A percentile compares a stretch with the other conserved stretches of the same genome.
These are phyloP conservation scores for Penicillium sp. DNA, from an alignment of 2,329 filamentous ascomycete genomes.

Conservation along the genomic window DNA sequence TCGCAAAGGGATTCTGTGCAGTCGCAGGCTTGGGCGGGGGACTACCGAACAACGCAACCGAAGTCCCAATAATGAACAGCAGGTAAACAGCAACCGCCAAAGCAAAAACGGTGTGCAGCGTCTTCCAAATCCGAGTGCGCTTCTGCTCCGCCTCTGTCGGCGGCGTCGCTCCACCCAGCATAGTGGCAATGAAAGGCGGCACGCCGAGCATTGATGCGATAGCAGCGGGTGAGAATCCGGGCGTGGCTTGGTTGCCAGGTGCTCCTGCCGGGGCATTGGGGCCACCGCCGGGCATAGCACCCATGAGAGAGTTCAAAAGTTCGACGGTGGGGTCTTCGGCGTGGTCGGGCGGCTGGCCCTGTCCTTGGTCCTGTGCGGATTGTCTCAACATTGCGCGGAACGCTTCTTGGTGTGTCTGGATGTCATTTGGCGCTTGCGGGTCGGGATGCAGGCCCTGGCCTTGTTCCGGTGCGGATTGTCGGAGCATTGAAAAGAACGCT, in stretches of 20 bases:
- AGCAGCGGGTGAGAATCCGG: slow-evolving; percentile 19
- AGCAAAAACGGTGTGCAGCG: slow-evolving; percentile 52
- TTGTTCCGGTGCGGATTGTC: slow-evolving; percentile 22
- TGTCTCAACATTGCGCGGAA: slow-evolving; percentile 36
- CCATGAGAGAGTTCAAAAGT: slow-evolving; percentile 31
- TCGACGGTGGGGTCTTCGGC: slow-evolving; percentile 33
- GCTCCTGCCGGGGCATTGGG: slow-evolving; percentile 17
- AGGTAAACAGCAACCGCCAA: slow-evolving; percentile 50
- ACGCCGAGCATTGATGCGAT: slow-evolving; percentile 39
- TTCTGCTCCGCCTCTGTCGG: slow-evolving; percentile 32
- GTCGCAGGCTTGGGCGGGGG: slow-evolving; percentile 39
- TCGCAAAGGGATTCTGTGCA: slow-evolving; percentile 37
- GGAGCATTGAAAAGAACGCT: slow-evolving; percentile 34
- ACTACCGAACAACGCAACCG: slow-evolving; percentile 33
- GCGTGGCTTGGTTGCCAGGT: slow-evolving; percentile 12
- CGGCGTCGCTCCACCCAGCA: slow-evolving; percentile 32
- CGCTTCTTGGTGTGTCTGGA: slow-evolving; percentile 33
- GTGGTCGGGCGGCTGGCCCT: slow-evolving; percentile 8
- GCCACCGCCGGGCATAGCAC: slow-evolving; percentile 22
- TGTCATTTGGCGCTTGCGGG: slow-evolving; percentile 16
- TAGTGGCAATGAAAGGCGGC: slow-evolving; percentile 34
- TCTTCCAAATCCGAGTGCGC: slow-evolving; percentile 43
- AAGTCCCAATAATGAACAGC: slow-evolving; percentile 29
- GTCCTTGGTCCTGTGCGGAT: slow-evolving; percentile 18
- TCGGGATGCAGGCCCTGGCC: slow-evolving; percentile 9